phyloP scores from a whole-genome alignment of 2,329 filamentous ascomycete species.

The Aspergillus amoenus region DNA sequence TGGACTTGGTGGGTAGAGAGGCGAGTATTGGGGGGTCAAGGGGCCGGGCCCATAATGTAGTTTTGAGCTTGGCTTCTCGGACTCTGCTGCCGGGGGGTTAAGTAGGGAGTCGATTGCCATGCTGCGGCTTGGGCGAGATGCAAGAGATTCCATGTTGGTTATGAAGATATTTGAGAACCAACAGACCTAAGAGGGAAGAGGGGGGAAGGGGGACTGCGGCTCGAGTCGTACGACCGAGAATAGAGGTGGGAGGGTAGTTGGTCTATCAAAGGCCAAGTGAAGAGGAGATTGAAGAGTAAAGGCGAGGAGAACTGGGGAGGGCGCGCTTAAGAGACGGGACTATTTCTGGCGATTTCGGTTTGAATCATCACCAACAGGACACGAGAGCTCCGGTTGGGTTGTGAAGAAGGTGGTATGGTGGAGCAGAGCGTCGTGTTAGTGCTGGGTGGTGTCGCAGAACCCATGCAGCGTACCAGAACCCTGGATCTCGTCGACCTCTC shows the following conservation, averaged over 20 bases:
- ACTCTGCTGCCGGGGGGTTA: slow-evolving; percentile 30
- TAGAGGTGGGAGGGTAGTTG: not conserved
- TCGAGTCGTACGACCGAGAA: not conserved
- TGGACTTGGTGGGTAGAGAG: slow-evolving; percentile 31
- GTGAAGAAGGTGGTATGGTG: slow-evolving; percentile 13
- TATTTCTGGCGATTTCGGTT: slow-evolving; percentile 11
- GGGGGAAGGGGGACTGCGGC: not conserved
- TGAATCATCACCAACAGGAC: slow-evolving; percentile 20
- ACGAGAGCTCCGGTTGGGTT: slow-evolving; percentile 21
- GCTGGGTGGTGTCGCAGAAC: slow-evolving; percentile 22
- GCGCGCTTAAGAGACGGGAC: slow-evolving; percentile 8
- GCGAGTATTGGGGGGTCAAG: slow-evolving; percentile 25
- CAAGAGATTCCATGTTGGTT: slow-evolving; percentile 18
- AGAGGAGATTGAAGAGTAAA: not conserved
- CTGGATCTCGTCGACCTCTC: slow-evolving; percentile 21
- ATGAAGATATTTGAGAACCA: slow-evolving; percentile 13
- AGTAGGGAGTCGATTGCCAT: slow-evolving; percentile 37
- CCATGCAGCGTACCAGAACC: slow-evolving; percentile 27
- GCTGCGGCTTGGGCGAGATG: slow-evolving; percentile 30
- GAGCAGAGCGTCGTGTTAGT: slow-evolving; percentile 13
- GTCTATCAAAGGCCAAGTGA: not conserved
- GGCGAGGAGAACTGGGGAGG: slow-evolving; percentile 1
- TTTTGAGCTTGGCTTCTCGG: slow-evolving; percentile 13
- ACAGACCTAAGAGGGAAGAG: slow-evolving; percentile 1
- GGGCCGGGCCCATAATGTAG: slow-evolving; percentile 17